phyloP scores from a whole-genome alignment of 2,329 filamentous ascomycete species.

The Clathrospora elynae region DNA sequence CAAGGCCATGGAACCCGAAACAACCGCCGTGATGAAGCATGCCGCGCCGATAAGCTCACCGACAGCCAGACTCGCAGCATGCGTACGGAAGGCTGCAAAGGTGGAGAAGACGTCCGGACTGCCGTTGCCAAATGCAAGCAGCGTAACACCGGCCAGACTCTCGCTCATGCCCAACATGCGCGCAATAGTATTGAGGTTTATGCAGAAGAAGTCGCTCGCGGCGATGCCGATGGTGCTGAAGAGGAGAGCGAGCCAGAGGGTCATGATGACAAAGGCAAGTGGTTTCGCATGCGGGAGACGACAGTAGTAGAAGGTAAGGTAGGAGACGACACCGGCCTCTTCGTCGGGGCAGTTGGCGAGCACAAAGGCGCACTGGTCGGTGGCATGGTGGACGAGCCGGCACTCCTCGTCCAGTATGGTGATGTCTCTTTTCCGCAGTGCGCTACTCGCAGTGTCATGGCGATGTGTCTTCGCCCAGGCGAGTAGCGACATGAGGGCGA shows the following conservation, averaged over 20 bases:
- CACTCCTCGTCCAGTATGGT: conserved; percentile 59
- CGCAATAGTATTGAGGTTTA: conserved; percentile 93
- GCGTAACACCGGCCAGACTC: conserved; percentile 93
- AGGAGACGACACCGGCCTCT: conserved; percentile 86
- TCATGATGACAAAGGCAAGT: conserved; percentile 77
- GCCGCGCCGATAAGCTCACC: conserved; percentile 95
- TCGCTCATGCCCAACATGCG: conserved; percentile 90
- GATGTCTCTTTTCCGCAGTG: conserved; percentile 28
- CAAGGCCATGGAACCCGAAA: conserved; percentile 94
- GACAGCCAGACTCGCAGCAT: conserved; percentile 95
- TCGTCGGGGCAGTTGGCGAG: conserved; percentile 82
- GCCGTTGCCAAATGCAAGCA: conserved; percentile 95
- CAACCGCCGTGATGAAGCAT: conserved; percentile 93
- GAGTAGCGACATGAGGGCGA: conserved; percentile 36
- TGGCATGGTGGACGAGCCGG: conserved; percentile 73
- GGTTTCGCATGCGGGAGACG: conserved; percentile 69
- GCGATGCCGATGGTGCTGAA: conserved; percentile 98
- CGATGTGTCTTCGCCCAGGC: conserved; percentile 31
- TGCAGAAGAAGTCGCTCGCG: conserved; percentile 96
- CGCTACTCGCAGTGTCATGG: neutral
- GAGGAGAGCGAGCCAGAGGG: conserved; percentile 82
- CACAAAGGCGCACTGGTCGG: conserved; percentile 86
- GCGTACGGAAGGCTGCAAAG: conserved; percentile 95
- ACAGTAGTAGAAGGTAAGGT: conserved; percentile 92
- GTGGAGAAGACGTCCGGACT: conserved; percentile 98